Evolutionary conservation across 306 rosid genomes (phyloP).

Genomic region (Inga leiocalycina): DNA sequence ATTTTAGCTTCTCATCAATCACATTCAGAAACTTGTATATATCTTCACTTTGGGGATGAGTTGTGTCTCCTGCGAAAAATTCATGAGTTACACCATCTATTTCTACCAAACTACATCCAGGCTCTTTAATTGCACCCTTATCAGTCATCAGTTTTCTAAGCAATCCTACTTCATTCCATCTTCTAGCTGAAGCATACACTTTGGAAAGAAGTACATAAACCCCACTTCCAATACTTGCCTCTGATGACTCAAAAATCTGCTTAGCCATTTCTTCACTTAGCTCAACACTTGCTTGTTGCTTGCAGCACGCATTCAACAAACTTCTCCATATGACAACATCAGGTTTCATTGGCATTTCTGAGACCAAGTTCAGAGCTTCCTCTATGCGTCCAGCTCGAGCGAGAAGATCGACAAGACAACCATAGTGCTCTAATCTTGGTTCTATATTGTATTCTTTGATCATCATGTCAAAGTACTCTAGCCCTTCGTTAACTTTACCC

Average conservation of each 20-base stretch:
- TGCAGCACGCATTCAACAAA: constrained; percentile 74
- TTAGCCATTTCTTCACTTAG: constrained; percentile 65
- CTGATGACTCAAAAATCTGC: constrained; percentile 54
- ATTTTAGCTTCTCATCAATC: constrained; percentile 54
- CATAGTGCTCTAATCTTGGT: constrained; percentile 74
- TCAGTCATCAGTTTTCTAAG: constrained; percentile 72
- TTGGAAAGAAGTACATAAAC: constrained; percentile 76
- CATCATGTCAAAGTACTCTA: constrained; percentile 62
- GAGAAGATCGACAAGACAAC: constrained; percentile 81
- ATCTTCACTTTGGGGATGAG: constrained; percentile 58
- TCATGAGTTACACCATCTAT: constrained; percentile 68
- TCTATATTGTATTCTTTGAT: constrained; percentile 50
- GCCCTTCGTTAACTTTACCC: constrained; percentile 70
- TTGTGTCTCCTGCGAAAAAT: constrained; percentile 81
- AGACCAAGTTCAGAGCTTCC: constrained; percentile 66
- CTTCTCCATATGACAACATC: constrained; percentile 88
- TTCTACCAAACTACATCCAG: constrained; percentile 78
- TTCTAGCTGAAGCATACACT: constrained; percentile 71
- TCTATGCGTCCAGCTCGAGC: constrained; percentile 65
- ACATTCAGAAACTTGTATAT: constrained; percentile 53
- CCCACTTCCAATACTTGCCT: constrained; percentile 55
- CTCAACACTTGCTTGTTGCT: constrained; percentile 69
- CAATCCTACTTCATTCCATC: constrained; percentile 73
- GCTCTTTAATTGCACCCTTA: constrained; percentile 64
- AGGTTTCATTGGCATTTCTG: constrained; percentile 71